Evolutionary conservation across 2,329 filamentous ascomycete genomes (phyloP).

Genomic region (Clonostachys byssicola): DNA sequence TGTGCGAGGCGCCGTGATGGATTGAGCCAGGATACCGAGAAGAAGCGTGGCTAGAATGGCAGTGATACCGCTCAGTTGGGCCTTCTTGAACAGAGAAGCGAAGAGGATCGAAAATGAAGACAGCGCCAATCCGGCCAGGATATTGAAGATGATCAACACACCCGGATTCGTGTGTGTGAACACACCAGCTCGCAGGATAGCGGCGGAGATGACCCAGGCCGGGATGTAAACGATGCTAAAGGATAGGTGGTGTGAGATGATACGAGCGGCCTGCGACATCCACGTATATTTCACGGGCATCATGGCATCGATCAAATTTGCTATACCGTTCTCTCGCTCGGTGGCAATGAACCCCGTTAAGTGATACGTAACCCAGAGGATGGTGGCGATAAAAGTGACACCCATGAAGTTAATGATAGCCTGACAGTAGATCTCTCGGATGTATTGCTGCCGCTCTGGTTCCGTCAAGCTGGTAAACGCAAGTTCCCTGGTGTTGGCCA

Average conservation of each 20-base stretch:
- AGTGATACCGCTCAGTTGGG: constrained; percentile 82
- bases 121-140: constrained; percentile 72
- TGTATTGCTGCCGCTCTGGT: constrained; percentile 59
- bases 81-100: constrained; percentile 79
- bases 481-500: constrained; percentile 54
- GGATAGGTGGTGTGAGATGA: constrained; percentile 74
- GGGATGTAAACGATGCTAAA: constrained; percentile 79
- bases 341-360: constrained; percentile 80
- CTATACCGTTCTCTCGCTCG: constrained; percentile 84
- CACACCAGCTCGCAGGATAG: constrained; percentile 60
- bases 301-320: constrained; percentile 86
- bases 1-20: constrained; percentile 58
- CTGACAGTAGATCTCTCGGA: constrained; percentile 66
- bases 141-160: constrained; percentile 69
- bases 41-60: constrained; percentile 69
- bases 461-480: constrained; percentile 71
- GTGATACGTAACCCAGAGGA: constrained; percentile 83
- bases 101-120: constrained; percentile 78
- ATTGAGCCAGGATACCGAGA: constrained; percentile 78
- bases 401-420: constrained; percentile 72
- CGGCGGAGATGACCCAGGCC: constrained; percentile 74
- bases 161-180: constrained; percentile 58
- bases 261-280: constrained; percentile 73
- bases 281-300: constrained; percentile 72
- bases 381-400: constrained; percentile 73